Evolutionary conservation across 2,329 filamentous ascomycete species (phyloP).

Genomic region (Septoria linicola): DNA sequence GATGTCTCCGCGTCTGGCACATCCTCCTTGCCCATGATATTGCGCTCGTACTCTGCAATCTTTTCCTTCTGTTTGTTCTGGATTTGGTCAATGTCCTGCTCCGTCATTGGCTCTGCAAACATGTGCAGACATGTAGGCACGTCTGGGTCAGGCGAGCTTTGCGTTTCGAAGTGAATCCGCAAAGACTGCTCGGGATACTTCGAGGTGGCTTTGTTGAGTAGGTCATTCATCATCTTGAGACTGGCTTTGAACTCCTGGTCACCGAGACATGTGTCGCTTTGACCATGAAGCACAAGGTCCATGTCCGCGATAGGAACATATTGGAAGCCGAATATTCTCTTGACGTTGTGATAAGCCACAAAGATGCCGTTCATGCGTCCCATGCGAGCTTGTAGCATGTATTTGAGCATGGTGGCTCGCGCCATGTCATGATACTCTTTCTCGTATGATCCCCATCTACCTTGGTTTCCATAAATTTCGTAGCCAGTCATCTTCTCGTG

Average conservation of each 20-base stretch:
- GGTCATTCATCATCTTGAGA: constrained; percentile 72
- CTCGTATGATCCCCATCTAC: constrained; percentile 87
- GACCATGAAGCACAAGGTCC: constrained; percentile 86
- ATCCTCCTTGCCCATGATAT: constrained; percentile 34
- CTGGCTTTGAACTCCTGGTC: constrained; percentile 84
- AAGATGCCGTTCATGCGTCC: constrained; percentile 99
- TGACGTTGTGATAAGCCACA: constrained; percentile 90
- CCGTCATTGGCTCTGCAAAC: constrained; percentile 79
- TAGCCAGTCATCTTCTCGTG: constrained; percentile 79
- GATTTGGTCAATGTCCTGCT: constrained; percentile 69
- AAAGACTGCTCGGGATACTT: constrained; percentile 65
- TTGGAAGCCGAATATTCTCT: constrained; percentile 96
- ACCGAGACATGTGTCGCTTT: constrained; percentile 64
- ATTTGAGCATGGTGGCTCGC: constrained; percentile 89
- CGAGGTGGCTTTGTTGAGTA: constrained; percentile 71
- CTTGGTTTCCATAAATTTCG: constrained; percentile 73
- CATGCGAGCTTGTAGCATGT: constrained; percentile 93
- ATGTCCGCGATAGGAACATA: constrained; percentile 85
- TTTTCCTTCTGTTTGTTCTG: constrained; percentile 66
- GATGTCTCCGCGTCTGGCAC: constrained; percentile 15
- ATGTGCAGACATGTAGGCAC: constrained; percentile 70
- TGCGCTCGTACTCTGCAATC: constrained; percentile 67
- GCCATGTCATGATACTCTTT: constrained; percentile 98
- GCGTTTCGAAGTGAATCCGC: constrained; percentile 48
- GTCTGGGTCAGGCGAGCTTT: constrained; percentile 30